These are phyloP conservation scores for Ogataea paradorogensis DNA, from an alignment of 805 yeast species.

Conservation along the genomic window DNA sequence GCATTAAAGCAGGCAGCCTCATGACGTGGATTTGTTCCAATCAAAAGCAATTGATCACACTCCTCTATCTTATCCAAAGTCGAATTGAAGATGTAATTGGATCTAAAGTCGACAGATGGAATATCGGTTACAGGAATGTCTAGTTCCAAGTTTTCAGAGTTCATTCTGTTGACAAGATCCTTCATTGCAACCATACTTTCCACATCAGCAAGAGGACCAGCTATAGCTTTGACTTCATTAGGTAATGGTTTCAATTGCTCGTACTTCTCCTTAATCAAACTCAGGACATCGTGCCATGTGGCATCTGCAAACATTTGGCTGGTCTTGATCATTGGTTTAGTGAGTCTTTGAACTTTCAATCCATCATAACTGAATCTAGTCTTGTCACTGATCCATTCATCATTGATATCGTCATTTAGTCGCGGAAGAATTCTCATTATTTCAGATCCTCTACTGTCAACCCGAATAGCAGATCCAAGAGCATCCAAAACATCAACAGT, in stretches of 20 bases:
- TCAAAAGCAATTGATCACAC: conserved; percentile 75
- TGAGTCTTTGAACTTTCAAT: conserved; percentile 78
- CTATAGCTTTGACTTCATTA: conserved; percentile 74
- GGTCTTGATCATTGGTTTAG: conserved; percentile 71
- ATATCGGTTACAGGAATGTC: conserved; percentile 59
- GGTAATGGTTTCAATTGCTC: conserved; percentile 54
- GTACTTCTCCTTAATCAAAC: conserved; percentile 63
- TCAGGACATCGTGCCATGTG: conserved; percentile 84
- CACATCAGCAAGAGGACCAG: conserved; percentile 80
- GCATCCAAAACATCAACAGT: conserved; percentile 83
- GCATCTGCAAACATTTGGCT: conserved; percentile 70
- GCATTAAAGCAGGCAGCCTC: conserved; percentile 88
- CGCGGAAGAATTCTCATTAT: conserved; percentile 86
- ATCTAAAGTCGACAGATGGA: conserved; percentile 72
- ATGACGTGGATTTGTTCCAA: conserved; percentile 86
- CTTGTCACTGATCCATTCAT: conserved; percentile 90
- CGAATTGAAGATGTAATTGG: conserved; percentile 79
- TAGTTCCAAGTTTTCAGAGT: conserved; percentile 76
- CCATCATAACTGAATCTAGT: conserved; percentile 85
- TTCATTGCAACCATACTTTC: conserved; percentile 80
- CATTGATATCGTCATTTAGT: conserved; percentile 80
- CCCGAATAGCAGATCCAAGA: conserved; percentile 77
- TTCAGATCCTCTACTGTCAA: conserved; percentile 82
- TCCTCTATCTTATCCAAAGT: conserved; percentile 75
- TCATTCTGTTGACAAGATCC: conserved; percentile 71